Conservation (phyloP, 345 rosid genomes). For the Isatis tinctoria region DNA sequence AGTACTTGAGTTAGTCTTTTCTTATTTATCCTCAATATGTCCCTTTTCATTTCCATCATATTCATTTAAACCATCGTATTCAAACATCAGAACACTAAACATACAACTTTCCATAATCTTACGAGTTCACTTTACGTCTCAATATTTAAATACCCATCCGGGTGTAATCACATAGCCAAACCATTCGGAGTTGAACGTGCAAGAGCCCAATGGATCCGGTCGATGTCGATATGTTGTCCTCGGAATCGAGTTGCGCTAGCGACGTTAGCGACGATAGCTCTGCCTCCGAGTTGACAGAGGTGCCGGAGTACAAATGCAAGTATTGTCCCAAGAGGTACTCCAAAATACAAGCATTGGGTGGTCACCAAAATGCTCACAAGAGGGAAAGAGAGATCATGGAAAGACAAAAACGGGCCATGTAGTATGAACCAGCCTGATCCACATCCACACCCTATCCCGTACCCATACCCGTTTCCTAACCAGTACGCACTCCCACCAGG, state of each 20-base stretch:
- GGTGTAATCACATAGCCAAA: not conserved
- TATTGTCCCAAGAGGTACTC: not conserved
- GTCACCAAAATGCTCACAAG: constrained; percentile 25
- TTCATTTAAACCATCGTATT: not conserved
- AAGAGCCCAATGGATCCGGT: not conserved
- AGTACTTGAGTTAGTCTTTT: not conserved
- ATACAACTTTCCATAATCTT: not conserved
- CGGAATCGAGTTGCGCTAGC: not conserved
- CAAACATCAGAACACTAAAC: not conserved
- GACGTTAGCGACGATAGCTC: not conserved
- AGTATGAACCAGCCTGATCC: not conserved
- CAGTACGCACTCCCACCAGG: not conserved
- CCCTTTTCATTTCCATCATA: not conserved
- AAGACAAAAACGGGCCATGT: not conserved
- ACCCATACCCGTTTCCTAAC: not conserved
- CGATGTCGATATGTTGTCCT: not conserved
- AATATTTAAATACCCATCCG: not conserved
- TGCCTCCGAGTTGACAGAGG: not conserved
- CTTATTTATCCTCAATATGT: not conserved
- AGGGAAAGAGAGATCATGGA: not conserved
- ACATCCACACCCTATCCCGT: not conserved
- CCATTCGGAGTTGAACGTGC: not conserved
- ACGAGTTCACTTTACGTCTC: not conserved
- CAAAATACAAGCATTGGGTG: constrained; percentile 10
- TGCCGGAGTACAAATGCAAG: not conserved